A percentile compares a stretch with the other conserved stretches of the same genome.
Conservation (phyloP, 2,329 filamentous ascomycete species). For the Fusarium aywerte region DNA sequence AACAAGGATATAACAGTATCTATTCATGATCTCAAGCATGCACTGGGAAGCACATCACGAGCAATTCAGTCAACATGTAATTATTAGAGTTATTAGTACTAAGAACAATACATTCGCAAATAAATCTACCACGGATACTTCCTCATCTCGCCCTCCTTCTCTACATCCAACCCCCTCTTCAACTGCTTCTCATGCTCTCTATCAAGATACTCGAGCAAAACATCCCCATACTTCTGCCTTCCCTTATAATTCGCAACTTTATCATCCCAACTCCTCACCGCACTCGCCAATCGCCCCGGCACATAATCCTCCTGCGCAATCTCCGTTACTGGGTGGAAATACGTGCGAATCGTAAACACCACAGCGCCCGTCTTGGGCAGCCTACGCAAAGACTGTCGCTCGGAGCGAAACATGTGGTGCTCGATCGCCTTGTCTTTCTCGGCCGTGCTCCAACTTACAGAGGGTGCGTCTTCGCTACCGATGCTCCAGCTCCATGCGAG, state of each 20-base stretch:
- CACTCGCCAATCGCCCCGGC: slow-evolving; percentile 80
- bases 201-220: slow-evolving; percentile 82
- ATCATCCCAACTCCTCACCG: slow-evolving; percentile 82
- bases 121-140: slow-evolving; percentile 67
- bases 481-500: slow-evolving; percentile 82
- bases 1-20: too few relatives aligned
- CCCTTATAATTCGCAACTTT: slow-evolving; percentile 84
- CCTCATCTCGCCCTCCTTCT: slow-evolving; percentile 67
- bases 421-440: slow-evolving; percentile 78
- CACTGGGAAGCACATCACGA: too few relatives aligned
- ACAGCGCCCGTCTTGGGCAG: slow-evolving; percentile 67
- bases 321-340: slow-evolving; percentile 77
- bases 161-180: slow-evolving; percentile 70
- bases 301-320: slow-evolving; percentile 79
- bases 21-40: too few relatives aligned
- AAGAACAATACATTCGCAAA: neutral
- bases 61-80: neutral
- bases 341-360: slow-evolving; percentile 82
- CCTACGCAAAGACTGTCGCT: slow-evolving; percentile 75
- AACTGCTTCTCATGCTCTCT: slow-evolving; percentile 78
- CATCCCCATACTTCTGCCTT: slow-evolving; percentile 75
- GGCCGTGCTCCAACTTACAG: slow-evolving; percentile 78
- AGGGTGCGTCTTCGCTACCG: slow-evolving; percentile 73
- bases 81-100: neutral
- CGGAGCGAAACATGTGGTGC: slow-evolving; percentile 80